Conservation (phyloP, 306 rosid genomes). For the Vachellia pachyceras region DNA sequence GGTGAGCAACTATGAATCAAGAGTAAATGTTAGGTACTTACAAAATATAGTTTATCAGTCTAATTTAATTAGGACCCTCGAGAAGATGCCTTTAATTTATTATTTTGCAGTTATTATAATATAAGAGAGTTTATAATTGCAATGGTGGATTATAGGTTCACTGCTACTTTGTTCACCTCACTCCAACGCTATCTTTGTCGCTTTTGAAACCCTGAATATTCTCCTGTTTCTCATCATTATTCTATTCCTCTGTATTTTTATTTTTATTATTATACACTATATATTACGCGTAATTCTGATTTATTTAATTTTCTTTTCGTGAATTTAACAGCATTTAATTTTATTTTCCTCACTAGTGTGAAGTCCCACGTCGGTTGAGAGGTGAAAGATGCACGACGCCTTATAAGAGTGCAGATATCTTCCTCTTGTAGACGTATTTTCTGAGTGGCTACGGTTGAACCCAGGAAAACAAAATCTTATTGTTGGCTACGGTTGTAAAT, state of each 20-base stretch:
- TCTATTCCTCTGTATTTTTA: not conserved
- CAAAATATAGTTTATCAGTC: not conserved
- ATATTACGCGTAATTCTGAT: too few relatives aligned
- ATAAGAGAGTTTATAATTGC: not conserved
- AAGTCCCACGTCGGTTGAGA: too few relatives aligned
- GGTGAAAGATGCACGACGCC: too few relatives aligned
- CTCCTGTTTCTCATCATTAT: slow-evolving; percentile 25
- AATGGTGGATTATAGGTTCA: slow-evolving; percentile 45
- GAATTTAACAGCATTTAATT: not conserved
- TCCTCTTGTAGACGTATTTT: too few relatives aligned
- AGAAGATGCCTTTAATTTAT: not conserved
- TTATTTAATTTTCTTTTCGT: too few relatives aligned
- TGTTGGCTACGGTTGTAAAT: too few relatives aligned
- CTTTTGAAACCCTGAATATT: slow-evolving; percentile 86
- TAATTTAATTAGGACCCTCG: not conserved
- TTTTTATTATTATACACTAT: too few relatives aligned
- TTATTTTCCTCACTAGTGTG: too few relatives aligned
- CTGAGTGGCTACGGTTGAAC: too few relatives aligned
- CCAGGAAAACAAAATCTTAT: too few relatives aligned
- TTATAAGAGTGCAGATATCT: too few relatives aligned
- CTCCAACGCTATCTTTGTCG: slow-evolving; percentile 84
- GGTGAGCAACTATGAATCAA: not conserved
- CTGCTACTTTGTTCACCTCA: slow-evolving; percentile 41
- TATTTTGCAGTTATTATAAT: not conserved
- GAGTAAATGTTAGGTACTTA: not conserved